Base-by-base conservation (phyloP, 495 filamentous ascomycete species). In the Xylaria scruposa region DNA sequence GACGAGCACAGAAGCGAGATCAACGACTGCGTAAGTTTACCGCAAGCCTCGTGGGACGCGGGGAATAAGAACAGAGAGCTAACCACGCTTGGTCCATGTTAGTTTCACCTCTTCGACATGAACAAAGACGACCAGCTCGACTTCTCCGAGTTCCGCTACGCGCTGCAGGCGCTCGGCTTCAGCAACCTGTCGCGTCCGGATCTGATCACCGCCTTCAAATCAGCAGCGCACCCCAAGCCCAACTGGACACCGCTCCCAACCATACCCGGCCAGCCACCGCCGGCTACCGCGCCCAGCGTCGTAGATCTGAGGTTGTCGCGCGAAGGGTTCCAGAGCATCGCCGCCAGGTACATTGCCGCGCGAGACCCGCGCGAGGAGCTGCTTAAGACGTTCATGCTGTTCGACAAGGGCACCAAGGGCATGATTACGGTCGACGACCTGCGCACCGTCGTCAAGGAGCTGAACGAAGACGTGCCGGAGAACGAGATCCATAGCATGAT, bases 131-230 rank as follows among this genome's bases (percentile, higher is more conserved):
- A 90, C 65, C 88, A 92, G 76, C 94, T 98, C 74, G 95, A 97
- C 82, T 98, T 97, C 89, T 95, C 97, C 81, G 95, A 98, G 81
- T 93, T 98, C 80, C 95, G 96, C 85, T 97, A 98, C 85, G 94
- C 96, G 71, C 93, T 98, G 79, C 96, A 97, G 83, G 95, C 95
- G 8, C 90, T 98, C 19, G 95, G 95, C 74, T 98, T 98, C 87
- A 94, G 94, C 67, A 88, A 73, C 73, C 58, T 94, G 54, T 88
- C 92, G 36, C 97, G 97, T 82, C 81, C 89, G 74, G 94, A 97
- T 77, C 91, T 97, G 64, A 88, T 94, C 75, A 81, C 84, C 59
- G 87, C 95, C 70, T 88, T 97, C 19, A 91, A 90, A 65, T 89
- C 89, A 24, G 88, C 95, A 81, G 94, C 93, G 62, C 86, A 89